These are phyloP conservation scores for Saprolegnia parasitica DNA, from an alignment of 352 stramenopile genomes.

Conservation along the genomic window DNA sequence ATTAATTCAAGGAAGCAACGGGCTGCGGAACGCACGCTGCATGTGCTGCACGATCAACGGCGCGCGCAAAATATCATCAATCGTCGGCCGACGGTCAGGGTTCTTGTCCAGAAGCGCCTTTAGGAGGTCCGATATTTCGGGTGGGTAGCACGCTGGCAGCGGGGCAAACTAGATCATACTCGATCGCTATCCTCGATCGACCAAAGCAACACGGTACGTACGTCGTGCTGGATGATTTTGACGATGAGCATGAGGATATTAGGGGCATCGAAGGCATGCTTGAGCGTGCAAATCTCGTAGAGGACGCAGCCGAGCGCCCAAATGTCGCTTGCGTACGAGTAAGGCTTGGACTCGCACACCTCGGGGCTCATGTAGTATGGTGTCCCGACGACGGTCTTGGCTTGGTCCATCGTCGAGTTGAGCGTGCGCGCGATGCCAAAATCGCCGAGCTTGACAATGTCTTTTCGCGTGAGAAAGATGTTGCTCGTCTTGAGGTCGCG, in stretches of 20 bases:
- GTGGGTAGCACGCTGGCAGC: conserved; percentile 54
- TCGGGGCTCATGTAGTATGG: conserved; percentile 94
- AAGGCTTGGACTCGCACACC: conserved; percentile 89
- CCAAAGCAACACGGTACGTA: conserved; percentile 24
- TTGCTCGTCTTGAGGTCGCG: conserved; percentile 95
- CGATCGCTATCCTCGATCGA: background rate
- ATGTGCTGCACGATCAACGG: conserved; percentile 75
- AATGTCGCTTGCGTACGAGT: conserved; percentile 89
- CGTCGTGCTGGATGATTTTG: conserved; percentile 80
- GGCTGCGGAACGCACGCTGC: conserved; percentile 33
- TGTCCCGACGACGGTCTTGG: conserved; percentile 87
- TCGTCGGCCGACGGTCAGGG: conserved; percentile 53
- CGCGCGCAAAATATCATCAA: conserved; percentile 70
- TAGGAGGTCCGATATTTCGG: conserved; percentile 50
- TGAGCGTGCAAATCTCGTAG: conserved; percentile 84
- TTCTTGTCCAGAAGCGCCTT: conserved; percentile 57
- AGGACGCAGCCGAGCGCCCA: conserved; percentile 90
- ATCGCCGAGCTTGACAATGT: conserved; percentile 90
- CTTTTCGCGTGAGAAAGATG: conserved; percentile 80
- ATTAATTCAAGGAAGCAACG: background rate
- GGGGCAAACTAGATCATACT: conserved; percentile 38
- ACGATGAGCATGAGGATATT: conserved; percentile 81
- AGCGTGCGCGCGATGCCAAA: conserved; percentile 90
- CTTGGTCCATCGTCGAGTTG: conserved; percentile 78
- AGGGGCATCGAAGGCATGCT: conserved; percentile 78